Evolutionary conservation across 73 alveolate genomes (phyloP).

Genomic region (Paraurostyla sp.): DNA sequence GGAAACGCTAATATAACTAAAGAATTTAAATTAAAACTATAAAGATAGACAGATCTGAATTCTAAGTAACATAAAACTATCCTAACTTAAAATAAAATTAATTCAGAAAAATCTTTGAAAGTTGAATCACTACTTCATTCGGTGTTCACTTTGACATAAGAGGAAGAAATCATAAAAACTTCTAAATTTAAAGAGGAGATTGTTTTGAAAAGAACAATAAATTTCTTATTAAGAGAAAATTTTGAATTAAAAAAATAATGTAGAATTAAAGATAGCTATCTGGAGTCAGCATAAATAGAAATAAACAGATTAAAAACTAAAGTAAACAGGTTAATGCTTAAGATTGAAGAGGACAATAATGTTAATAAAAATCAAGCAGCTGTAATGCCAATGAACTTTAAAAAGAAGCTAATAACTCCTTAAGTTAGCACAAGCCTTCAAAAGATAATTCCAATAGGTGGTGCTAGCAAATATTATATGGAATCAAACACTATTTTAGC

Average conservation of each 20-base stretch:
- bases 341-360: constrained; percentile 32
- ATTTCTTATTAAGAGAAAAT: constrained; percentile 38
- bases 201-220: constrained; percentile 16
- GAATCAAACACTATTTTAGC: too few species aligned
- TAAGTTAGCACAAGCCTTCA: too few species aligned
- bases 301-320: constrained; percentile 28
- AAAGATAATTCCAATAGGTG: too few species aligned
- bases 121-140: constrained; percentile 31
- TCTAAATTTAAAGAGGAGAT: constrained; percentile 41
- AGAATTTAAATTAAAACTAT: not conserved
- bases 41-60: constrained; percentile 9
- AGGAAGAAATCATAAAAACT: constrained; percentile 10
- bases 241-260: constrained; percentile 23
- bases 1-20: not conserved
- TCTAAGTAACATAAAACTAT: constrained; percentile 26
- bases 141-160: constrained; percentile 27
- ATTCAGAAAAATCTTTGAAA: constrained; percentile 20
- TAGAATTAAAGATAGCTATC: constrained; percentile 21
- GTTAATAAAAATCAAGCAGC: not conserved
- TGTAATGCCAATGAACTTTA: not conserved
- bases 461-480: too few species aligned
- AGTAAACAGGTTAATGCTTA: constrained; percentile 19
- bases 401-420: not conserved
- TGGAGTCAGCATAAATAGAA: constrained; percentile 37
- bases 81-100: constrained; percentile 18